phyloP scores from a whole-genome alignment of 495 filamentous ascomycete genomes.

The Parathielavia hyrcaniae region DNA sequence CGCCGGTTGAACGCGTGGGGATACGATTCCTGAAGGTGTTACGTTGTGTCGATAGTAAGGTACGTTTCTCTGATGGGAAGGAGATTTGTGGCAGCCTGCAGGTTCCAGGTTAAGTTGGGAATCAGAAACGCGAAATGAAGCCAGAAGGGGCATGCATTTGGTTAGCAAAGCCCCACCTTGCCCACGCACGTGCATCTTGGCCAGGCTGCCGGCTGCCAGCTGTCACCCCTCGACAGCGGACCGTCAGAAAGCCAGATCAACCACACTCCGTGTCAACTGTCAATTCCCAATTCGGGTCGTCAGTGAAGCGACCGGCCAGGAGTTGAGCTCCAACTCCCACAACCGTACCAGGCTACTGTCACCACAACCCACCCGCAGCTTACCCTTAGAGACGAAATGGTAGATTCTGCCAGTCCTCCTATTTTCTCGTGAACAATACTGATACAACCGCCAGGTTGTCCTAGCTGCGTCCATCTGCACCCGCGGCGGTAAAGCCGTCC shows the following conservation, averaged over 20 bases:
- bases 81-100: not conserved
- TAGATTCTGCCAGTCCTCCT: slow-evolving; percentile 1
- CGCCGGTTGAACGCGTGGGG: not conserved
- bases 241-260: slow-evolving; percentile 27
- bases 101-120: not conserved
- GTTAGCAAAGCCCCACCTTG: not conserved
- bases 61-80: not conserved
- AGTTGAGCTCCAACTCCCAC: slow-evolving; percentile 21
- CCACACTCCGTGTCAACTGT: slow-evolving; percentile 21
- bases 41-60: too few species aligned
- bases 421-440: slow-evolving; percentile 9
- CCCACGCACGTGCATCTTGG: not conserved
- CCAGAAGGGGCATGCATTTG: not conserved
- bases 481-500: slow-evolving; percentile 91
- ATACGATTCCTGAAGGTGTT: too few species aligned
- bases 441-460: slow-evolving; percentile 57
- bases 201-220: slow-evolving; percentile 17
- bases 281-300: slow-evolving; percentile 1
- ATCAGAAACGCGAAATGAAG: slow-evolving; percentile 1
- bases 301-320: slow-evolving; percentile 6
- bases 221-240: slow-evolving; percentile 24
- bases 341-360: not conserved
- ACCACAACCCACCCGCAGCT: not conserved
- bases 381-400: slow-evolving; percentile 23
- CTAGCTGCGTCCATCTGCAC: slow-evolving; percentile 99